Evolutionary conservation across 352 stramenopile species (phyloP).

Genomic region (Phytophthora crassamura): DNA sequence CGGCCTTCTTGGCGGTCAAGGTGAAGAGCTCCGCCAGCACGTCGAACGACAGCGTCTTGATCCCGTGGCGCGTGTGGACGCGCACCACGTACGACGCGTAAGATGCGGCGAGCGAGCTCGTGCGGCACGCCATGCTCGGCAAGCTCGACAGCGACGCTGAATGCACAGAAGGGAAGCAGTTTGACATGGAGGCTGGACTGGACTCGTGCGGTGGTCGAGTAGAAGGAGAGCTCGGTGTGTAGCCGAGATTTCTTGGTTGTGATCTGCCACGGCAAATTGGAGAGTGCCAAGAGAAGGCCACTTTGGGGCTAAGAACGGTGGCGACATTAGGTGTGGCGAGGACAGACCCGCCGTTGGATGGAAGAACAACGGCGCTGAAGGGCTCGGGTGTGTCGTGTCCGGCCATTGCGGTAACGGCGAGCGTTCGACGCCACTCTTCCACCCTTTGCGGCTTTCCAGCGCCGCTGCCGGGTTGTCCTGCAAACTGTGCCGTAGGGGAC

Average conservation of each 20-base stretch:
- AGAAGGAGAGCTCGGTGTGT: conserved; percentile 1
- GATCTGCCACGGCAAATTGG: conserved; percentile 42
- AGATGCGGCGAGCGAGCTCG: conserved; percentile 45
- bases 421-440: conserved; percentile 26
- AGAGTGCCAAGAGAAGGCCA: conserved; percentile 25
- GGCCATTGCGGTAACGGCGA: conserved; percentile 20
- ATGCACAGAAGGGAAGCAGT: conserved; percentile 33
- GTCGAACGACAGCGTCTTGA: conserved; percentile 85
- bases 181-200: conserved; percentile 20
- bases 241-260: conserved; percentile 28
- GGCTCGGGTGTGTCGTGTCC: conserved; percentile 8
- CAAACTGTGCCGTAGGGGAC: conserved; percentile 43
- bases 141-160: conserved; percentile 24
- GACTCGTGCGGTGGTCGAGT: conserved; percentile 23
- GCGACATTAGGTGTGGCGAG: conserved; percentile 17
- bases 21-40: conserved; percentile 73
- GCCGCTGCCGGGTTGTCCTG: conserved; percentile 23
- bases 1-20: conserved; percentile 77
- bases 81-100: conserved; percentile 68
- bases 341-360: conserved; percentile 29
- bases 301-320: conserved; percentile 36
- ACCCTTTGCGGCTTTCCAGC: conserved; percentile 37
- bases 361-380: conserved; percentile 22
- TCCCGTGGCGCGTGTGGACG: conserved; percentile 69
- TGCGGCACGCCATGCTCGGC: conserved; percentile 18